phyloP scores from a whole-genome alignment of 2,329 filamentous ascomycete genomes.

The Neonectria hederae region DNA sequence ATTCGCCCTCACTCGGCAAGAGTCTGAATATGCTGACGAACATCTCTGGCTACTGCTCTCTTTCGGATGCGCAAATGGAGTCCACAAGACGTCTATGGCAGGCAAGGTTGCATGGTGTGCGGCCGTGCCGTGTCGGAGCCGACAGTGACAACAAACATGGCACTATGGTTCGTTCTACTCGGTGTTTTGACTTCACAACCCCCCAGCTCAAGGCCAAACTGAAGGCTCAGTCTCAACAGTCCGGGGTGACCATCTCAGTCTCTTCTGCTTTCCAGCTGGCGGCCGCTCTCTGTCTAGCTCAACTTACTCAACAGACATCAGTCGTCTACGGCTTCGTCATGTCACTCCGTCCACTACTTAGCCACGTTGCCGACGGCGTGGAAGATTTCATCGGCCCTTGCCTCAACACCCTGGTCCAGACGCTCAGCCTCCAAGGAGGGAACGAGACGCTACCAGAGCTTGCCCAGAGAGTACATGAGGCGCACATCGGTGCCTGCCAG shows the following conservation, averaged over 20 bases:
- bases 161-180: neutral
- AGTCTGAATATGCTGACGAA: neutral
- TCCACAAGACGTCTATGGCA: neutral
- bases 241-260: conserved; percentile 5
- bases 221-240: neutral
- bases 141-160: neutral
- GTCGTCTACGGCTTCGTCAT: conserved; percentile 31
- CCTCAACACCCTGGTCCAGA: neutral
- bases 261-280: conserved; percentile 33
- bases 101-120: neutral
- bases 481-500: conserved; percentile 26
- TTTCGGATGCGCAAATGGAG: neutral
- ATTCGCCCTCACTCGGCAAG: too few species aligned
- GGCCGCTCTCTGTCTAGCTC: conserved; percentile 28
- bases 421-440: neutral
- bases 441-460: neutral
- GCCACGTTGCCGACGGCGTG: conserved; percentile 10
- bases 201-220: neutral
- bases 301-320: conserved; percentile 20
- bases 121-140: neutral
- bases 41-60: neutral
- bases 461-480: conserved; percentile 19
- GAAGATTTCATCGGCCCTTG: neutral
- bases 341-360: conserved; percentile 29
- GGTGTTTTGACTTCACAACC: neutral